Conservation (phyloP, 805 yeast genomes). For the Ogataea saltuana region DNA sequence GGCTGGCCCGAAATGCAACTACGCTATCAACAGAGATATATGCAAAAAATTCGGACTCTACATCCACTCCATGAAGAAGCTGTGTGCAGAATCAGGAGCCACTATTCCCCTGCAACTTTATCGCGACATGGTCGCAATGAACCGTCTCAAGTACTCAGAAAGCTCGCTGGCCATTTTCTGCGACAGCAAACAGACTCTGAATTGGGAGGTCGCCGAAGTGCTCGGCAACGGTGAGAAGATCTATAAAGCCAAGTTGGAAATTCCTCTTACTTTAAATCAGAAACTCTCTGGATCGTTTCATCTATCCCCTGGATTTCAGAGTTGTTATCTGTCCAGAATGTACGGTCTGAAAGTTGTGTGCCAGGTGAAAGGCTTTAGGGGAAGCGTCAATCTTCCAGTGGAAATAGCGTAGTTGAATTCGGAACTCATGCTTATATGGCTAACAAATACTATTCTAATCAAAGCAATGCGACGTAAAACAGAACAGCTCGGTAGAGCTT, state of each 20-base stretch:
- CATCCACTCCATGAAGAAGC: slow-evolving; percentile 1
- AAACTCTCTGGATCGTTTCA: slow-evolving; percentile 43
- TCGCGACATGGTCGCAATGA: slow-evolving; percentile 35
- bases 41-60: slow-evolving; percentile 11
- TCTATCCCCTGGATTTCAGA: slow-evolving; percentile 62
- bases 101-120: slow-evolving; percentile 13
- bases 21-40: background rate
- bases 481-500: background rate
- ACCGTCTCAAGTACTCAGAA: slow-evolving; percentile 9
- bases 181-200: slow-evolving; percentile 2
- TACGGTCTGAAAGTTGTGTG: slow-evolving; percentile 38
- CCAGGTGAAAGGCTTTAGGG: background rate
- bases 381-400: slow-evolving; percentile 2
- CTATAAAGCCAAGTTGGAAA: slow-evolving; percentile 4
- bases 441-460: background rate
- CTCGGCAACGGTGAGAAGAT: background rate
- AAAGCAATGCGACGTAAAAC: background rate
- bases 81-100: slow-evolving; percentile 1
- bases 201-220: slow-evolving; percentile 8
- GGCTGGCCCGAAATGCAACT: slow-evolving; percentile 24
- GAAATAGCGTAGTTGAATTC: slow-evolving; percentile 8
- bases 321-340: slow-evolving; percentile 59
- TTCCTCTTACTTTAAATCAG: slow-evolving; percentile 12
- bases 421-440: background rate
- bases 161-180: slow-evolving; percentile 15